Evolutionary conservation across 805 yeast species (phyloP).

Genomic region (Yarrowia bubula): DNA sequence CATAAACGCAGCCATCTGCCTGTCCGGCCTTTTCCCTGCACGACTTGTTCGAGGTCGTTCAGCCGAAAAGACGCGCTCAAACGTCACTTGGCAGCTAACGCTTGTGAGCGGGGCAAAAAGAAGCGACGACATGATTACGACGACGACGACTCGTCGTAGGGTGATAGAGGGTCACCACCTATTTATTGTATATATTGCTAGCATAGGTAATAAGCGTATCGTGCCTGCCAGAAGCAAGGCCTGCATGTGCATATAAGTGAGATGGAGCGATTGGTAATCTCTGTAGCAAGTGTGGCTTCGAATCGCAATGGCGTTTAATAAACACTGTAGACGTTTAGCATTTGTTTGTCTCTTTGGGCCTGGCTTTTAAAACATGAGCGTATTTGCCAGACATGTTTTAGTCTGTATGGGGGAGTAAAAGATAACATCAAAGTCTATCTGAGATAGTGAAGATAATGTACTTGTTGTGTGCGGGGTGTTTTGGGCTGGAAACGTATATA

Average conservation of each 20-base stretch:
- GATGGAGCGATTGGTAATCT: too few species aligned
- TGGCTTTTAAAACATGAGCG: too few species aligned
- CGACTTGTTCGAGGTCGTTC: slow-evolving; percentile 23
- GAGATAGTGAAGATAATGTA: too few species aligned
- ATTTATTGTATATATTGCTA: slow-evolving; percentile 19
- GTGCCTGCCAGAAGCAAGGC: slow-evolving; percentile 18
- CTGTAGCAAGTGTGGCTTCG: background rate
- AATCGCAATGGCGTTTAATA: background rate
- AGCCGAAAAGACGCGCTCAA: slow-evolving; percentile 26
- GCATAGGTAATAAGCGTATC: slow-evolving; percentile 15
- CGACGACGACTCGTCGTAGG: slow-evolving; percentile 7
- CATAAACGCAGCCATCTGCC: slow-evolving; percentile 23
- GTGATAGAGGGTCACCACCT: background rate
- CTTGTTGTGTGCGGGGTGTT: too few species aligned
- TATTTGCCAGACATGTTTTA: too few species aligned
- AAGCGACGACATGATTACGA: slow-evolving; percentile 13
- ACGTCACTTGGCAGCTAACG: slow-evolving; percentile 27
- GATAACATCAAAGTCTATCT: too few species aligned
- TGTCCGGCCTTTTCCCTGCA: slow-evolving; percentile 25
- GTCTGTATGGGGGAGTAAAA: too few species aligned
- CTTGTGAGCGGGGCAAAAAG: slow-evolving; percentile 26
- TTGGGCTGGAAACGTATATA: too few species aligned
- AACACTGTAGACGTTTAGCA: too few species aligned
- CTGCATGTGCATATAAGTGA: background rate
- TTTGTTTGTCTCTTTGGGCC: too few species aligned